These are phyloP conservation scores for Mariannaea elegans DNA, from an alignment of 2,329 filamentous ascomycete genomes.

Conservation along the genomic window DNA sequence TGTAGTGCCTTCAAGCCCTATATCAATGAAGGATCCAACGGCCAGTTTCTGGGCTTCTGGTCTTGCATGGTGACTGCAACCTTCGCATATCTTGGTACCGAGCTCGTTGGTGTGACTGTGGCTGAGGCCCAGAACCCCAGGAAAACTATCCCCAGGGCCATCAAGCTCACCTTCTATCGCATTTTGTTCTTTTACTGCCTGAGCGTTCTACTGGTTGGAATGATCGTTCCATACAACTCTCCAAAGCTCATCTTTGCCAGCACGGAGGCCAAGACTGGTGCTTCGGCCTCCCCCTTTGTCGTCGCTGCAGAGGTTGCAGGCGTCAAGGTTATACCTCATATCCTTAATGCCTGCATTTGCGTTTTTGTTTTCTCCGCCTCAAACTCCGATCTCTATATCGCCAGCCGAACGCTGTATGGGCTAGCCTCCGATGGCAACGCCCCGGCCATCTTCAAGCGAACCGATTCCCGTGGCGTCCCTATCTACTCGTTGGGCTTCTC, in stretches of 20 bases:
- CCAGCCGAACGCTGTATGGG: slow-evolving; percentile 76
- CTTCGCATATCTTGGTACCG: slow-evolving; percentile 81
- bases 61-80: slow-evolving; percentile 79
- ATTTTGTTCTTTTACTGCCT: slow-evolving; percentile 84
- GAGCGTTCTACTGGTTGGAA: slow-evolving; percentile 77
- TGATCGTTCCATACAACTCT: slow-evolving; percentile 78
- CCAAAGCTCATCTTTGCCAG: slow-evolving; percentile 65
- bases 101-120: slow-evolving; percentile 80
- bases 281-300: slow-evolving; percentile 73
- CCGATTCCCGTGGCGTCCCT: slow-evolving; percentile 76
- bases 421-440: slow-evolving; percentile 77
- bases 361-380: slow-evolving; percentile 82
- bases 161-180: slow-evolving; percentile 83
- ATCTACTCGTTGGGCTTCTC: slow-evolving; percentile 70
- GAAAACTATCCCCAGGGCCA: slow-evolving; percentile 77
- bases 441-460: slow-evolving; percentile 74
- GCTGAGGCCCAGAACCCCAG: slow-evolving; percentile 83
- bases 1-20: slow-evolving; percentile 48
- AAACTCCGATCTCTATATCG: slow-evolving; percentile 82
- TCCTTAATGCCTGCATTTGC: slow-evolving; percentile 78
- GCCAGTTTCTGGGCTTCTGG: slow-evolving; percentile 72
- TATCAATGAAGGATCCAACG: slow-evolving; percentile 43
- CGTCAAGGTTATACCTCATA: slow-evolving; percentile 69
- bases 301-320: slow-evolving; percentile 73
- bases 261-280: slow-evolving; percentile 45